These are phyloP conservation scores for Trichoderma gracile DNA, from an alignment of 2,329 filamentous ascomycete species.

Conservation along the genomic window DNA sequence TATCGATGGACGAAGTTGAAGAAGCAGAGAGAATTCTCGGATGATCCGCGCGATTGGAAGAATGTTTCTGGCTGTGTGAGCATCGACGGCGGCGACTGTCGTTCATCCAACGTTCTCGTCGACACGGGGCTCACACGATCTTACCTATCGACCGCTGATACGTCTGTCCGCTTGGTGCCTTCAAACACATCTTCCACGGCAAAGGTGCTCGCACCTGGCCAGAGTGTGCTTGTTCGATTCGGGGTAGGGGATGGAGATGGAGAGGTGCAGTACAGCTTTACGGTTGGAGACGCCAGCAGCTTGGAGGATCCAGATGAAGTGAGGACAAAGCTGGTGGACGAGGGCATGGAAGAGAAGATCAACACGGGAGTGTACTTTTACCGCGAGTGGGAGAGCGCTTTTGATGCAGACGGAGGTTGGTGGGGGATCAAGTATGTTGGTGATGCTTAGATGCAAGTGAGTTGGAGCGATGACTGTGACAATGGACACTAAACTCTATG, in stretches of 20 bases:
- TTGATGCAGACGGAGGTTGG: neutral
- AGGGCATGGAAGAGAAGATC: neutral
- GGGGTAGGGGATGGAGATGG: neutral
- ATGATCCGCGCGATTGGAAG: neutral
- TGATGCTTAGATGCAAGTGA: no score
- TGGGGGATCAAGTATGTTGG: neutral
- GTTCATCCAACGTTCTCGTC: neutral
- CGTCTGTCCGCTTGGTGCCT: neutral
- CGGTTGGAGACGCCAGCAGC: neutral
- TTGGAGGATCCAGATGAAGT: neutral
- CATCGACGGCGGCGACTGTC: neutral
- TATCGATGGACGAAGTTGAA: neutral
- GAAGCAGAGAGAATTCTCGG: neutral
- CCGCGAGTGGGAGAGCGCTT: neutral
- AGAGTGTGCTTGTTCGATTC: neutral
- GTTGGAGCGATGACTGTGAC: no score
- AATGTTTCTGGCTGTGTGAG: neutral
- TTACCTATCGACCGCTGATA: neutral
- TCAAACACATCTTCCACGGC: neutral
- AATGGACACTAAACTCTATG: no score
- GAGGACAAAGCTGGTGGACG: neutral
- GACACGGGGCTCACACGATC: neutral
- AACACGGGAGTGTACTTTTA: neutral
- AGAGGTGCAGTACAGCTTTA: neutral
- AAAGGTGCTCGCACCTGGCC: neutral